phyloP scores from a whole-genome alignment of 768 basidiomycete genomes.

The Naganishia vaughanmartiniae region DNA sequence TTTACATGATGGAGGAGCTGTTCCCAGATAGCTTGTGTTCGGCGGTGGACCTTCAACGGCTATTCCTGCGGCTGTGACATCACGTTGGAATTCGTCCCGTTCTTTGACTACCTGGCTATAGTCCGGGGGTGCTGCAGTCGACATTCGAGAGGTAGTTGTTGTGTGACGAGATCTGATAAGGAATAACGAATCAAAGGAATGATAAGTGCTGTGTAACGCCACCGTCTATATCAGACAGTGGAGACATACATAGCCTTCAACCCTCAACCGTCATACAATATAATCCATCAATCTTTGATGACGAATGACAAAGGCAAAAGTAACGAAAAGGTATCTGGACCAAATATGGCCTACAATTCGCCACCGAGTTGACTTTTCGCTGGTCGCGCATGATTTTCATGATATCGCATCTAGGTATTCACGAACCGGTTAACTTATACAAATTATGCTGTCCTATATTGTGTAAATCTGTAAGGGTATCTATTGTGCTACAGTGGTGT shows the following conservation, averaged over 20 bases:
- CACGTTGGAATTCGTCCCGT: conserved; percentile 1
- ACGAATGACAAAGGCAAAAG: neutral
- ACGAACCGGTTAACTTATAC: neutral
- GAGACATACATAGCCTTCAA: neutral
- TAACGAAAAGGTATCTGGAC: too few species aligned
- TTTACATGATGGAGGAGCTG: neutral
- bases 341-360: too few species aligned
- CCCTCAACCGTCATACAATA: neutral
- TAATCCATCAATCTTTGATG: neutral
- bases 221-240: neutral
- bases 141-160: neutral
- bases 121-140: conserved; percentile 10
- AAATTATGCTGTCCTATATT: neutral
- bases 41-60: neutral
- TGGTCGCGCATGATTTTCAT: neutral
- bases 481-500: conserved; percentile 12
- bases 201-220: neutral
- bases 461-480: neutral
- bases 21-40: neutral
- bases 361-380: too few species aligned
- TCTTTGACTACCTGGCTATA: conserved; percentile 16
- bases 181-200: neutral
- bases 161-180: neutral
- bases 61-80: conserved; percentile 10
- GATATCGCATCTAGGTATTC: neutral